Conservation (phyloP, 108 stramenopile genomes). For the Nannochloropsis gaditana region DNA sequence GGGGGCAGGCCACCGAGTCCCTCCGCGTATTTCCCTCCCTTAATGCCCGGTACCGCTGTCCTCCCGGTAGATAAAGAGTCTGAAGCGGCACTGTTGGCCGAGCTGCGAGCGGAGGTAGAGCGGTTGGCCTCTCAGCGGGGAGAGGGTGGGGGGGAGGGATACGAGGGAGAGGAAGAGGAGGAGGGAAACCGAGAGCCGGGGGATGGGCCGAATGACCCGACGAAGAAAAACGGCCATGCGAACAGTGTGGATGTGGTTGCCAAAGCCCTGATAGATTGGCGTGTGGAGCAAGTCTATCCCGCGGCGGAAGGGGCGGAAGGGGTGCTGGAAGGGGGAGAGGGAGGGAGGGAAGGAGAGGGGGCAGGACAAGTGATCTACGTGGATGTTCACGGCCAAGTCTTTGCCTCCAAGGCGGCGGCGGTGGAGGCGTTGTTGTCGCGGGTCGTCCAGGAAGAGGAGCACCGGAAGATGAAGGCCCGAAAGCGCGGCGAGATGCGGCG, state of each 20-base stretch:
- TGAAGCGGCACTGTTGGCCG: background rate
- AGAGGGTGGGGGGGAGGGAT: background rate
- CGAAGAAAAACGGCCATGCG: background rate
- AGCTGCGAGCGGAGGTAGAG: background rate
- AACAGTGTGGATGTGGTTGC: background rate
- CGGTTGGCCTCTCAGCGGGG: background rate
- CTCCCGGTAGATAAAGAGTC: background rate
- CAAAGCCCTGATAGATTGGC: background rate
- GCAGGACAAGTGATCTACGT: background rate
- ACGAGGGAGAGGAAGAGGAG: background rate
- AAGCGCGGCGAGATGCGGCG: background rate
- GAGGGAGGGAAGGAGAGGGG: background rate
- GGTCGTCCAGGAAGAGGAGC: slow-evolving; percentile 6
- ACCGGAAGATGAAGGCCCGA: background rate
- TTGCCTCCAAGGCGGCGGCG: background rate
- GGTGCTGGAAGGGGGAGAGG: background rate
- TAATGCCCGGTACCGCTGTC: background rate
- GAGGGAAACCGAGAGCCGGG: background rate
- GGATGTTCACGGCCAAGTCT: background rate
- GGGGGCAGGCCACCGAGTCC: background rate
- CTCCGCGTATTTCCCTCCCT: background rate
- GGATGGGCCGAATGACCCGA: background rate
- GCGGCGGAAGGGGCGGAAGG: too few relatives aligned
- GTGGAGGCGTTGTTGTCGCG: background rate
- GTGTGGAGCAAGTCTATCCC: background rate